These are phyloP conservation scores for Aspergillus leporis DNA, from an alignment of 495 filamentous ascomycete species.

Conservation along the genomic window DNA sequence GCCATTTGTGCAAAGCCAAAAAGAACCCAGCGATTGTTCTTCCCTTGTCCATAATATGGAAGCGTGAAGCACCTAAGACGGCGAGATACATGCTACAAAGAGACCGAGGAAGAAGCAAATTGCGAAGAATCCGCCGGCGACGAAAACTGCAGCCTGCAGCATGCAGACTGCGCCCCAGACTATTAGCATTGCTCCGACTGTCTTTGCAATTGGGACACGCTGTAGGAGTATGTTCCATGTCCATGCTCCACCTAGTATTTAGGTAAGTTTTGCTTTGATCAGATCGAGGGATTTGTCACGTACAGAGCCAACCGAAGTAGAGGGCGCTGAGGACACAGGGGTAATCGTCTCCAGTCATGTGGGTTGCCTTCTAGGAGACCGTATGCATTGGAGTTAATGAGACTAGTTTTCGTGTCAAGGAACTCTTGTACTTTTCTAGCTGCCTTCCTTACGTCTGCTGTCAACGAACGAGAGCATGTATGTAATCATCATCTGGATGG, in stretches of 20 bases:
- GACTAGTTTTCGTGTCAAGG: background rate
- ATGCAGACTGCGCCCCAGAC: constrained; percentile 35
- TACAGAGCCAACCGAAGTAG: constrained; percentile 29
- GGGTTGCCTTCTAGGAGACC: constrained; percentile 30
- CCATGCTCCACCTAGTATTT: constrained; percentile 25
- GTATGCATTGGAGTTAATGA: constrained; percentile 21
- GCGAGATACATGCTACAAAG: constrained; percentile 33
- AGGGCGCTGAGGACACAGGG: constrained; percentile 34
- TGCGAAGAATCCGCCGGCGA: constrained; percentile 31
- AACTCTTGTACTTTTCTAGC: background rate
- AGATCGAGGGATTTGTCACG: background rate
- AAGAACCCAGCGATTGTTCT: constrained; percentile 18
- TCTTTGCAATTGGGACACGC: constrained; percentile 29
- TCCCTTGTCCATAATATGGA: constrained; percentile 15
- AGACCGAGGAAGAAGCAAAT: constrained; percentile 37
- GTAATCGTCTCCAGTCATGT: constrained; percentile 33
- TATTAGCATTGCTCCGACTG: constrained; percentile 31
- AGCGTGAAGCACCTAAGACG: constrained; percentile 31
- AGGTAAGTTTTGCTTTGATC: background rate
- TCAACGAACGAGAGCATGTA: constrained; percentile 22
- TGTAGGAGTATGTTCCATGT: constrained; percentile 35
- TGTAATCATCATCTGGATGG: constrained; percentile 11
- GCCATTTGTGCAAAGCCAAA: constrained; percentile 18
- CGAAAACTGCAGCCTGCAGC: constrained; percentile 28
- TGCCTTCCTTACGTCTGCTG: constrained; percentile 6